A percentile compares a stretch with the other conserved stretches of the same genome.
These are phyloP conservation scores for Neonectria coccinea DNA, from an alignment of 2,329 filamentous ascomycete species.

Conservation along the genomic window DNA sequence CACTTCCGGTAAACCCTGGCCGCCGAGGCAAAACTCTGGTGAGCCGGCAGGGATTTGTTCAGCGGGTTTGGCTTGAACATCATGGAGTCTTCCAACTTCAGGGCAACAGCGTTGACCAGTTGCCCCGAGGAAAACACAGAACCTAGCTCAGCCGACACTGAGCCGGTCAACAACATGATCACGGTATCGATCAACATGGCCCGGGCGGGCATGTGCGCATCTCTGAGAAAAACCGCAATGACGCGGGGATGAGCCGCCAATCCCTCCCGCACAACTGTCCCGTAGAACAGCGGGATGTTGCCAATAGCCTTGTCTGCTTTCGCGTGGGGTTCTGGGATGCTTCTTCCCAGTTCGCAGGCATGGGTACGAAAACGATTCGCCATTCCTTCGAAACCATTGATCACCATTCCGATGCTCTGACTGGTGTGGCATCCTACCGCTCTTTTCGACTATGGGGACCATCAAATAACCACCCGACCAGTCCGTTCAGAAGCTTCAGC, in stretches of 20 bases:
- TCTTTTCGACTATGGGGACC: conserved; percentile 48
- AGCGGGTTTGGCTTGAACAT: neutral
- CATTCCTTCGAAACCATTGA: neutral
- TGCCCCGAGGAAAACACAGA: neutral
- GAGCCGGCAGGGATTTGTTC: neutral
- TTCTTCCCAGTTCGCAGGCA: too few relatives aligned
- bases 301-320: too few relatives aligned
- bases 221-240: neutral
- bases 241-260: neutral
- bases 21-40: neutral
- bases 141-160: neutral
- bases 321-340: too few relatives aligned
- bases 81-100: neutral
- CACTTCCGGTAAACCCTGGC: too few relatives aligned
- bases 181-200: neutral
- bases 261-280: neutral
- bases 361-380: neutral
- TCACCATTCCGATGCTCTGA: neutral
- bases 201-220: neutral
- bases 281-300: too few relatives aligned
- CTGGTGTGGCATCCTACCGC: neutral
- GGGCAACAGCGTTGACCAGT: neutral
- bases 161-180: neutral
- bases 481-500: conserved; percentile 66
- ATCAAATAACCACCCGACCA: conserved; percentile 72